Base-by-base conservation (phyloP, 306 rosid genomes). In the Prunus mongolica region DNA sequence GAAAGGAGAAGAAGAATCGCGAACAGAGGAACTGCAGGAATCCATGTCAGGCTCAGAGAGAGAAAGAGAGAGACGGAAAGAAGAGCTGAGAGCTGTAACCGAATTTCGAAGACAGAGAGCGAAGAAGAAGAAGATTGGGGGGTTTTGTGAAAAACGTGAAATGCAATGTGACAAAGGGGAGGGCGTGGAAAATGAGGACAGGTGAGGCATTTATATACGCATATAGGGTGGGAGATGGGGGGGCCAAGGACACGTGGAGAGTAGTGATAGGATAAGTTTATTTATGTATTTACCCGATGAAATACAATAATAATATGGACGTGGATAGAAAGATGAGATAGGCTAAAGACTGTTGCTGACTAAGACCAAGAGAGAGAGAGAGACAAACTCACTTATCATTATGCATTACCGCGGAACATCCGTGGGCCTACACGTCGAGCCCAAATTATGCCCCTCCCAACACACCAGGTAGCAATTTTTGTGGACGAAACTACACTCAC, bases 1-100 rank as follows among this genome's bases (percentile, higher is more conserved):
- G 8, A 82, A 60, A 13, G 85, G 54, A 25, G 81, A 77, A 64
- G 68, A 25, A n/a, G 67, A 61, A 61, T 60, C 60, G 49, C 3
- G 22, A 65, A 16, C 19, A 5, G 51, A 76, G 56, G 45, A 61
- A 5, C 41, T 60, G 76, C n/a, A 13, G 30, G 79, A 74, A 68
- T 73, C 69, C 79, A 73, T 73, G 47, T 57, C 44, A 63, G 10
- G 67, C 45, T 63, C 3, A 25, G 65, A 60, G 79, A 72, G 25
- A 82, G 62, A 67, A 76, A 51, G 20, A 82, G 66, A 8, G 24
- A 14, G 61, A 19, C 25, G 4, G 13, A 19, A 25, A 50, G 67
- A 45, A 65, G 55, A 67, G 75, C 46, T 7, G n/a, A 51, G 50
- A 54, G 20, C 41, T 15, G 67, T 2, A 14, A 12, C 16, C 20